Evolutionary conservation across 2,329 filamentous ascomycete species (phyloP), one percentile per base, ranked within the genome.

Genomic region (Penicillium sclerotigenum): DNA sequence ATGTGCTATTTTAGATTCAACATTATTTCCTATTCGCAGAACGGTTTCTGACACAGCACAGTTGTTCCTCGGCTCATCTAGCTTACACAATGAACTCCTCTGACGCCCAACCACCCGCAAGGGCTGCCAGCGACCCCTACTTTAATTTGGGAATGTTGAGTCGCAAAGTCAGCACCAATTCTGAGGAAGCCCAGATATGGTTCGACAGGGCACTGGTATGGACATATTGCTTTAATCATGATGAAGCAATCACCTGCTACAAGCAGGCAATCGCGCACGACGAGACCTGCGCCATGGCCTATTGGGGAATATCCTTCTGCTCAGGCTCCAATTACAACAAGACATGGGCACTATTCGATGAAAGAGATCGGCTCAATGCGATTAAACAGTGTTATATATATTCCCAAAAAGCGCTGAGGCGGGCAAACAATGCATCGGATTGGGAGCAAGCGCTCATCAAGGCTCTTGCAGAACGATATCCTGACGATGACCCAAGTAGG

Each of bases 221-320:
- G 71, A 68, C 66, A 8, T 73, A 72, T 52, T 65, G 59, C 34
- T 73, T 72, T 60, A 71, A 73, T 47, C 71, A 73, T 36, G 68
- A 72, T 53, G 71, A 71, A 49, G 68, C 70, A n/a, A 66, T 64
- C 2, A 54, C 58, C 28, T 73, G 71, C 47, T 73, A 70, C 57
- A 59, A 63, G 49, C 65, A 64, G 26, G 66, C 64, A 20, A 68
- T 70, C 33, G 56, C 58, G 1, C 56, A 67, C 40, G 71, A 73
- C 40, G 54, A 63, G 6, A 54, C 51, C 36, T 73, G 68, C 55
- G 66, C 71, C 4, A 68, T 73, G 63, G 71, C 70, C 3, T 72
- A 71, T 33, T 64, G 62, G 62, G 62, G 62, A 0, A n/a, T 64
- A 14, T 63, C 62, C 0, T 64, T 63, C 38, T 63, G 60, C 40